These are phyloP conservation scores for Aureobasidium sp. DNA, from an alignment of 2,329 filamentous ascomycete species.

Conservation along the genomic window DNA sequence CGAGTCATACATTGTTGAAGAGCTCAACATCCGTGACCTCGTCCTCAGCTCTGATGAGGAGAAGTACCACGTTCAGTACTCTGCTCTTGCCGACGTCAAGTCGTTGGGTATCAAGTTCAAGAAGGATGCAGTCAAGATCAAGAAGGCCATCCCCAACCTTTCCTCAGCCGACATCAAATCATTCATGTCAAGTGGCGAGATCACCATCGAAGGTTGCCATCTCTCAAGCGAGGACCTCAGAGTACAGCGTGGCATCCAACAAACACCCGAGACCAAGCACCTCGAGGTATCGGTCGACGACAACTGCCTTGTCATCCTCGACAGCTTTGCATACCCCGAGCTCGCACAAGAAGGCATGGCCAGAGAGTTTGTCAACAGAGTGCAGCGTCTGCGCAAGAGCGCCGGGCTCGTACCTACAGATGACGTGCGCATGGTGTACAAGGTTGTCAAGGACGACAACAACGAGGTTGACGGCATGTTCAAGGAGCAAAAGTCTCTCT, in stretches of 20 bases:
- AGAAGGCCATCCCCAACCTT: slow-evolving; percentile 75
- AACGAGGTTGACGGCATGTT: slow-evolving; percentile 28
- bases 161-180: slow-evolving; percentile 71
- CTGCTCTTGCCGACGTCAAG: slow-evolving; percentile 84
- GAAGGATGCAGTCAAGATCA: slow-evolving; percentile 85
- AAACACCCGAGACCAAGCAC: slow-evolving; percentile 60
- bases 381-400: slow-evolving; percentile 90
- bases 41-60: slow-evolving; percentile 78
- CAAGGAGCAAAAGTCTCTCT: slow-evolving; percentile 24
- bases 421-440: slow-evolving; percentile 92
- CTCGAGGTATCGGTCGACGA: slow-evolving; percentile 83
- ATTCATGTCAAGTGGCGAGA: slow-evolving; percentile 64
- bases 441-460: slow-evolving; percentile 50
- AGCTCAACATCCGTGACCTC: slow-evolving; percentile 82
- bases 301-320: slow-evolving; percentile 86
- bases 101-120: slow-evolving; percentile 93
- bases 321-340: slow-evolving; percentile 71
- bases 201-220: slow-evolving; percentile 76
- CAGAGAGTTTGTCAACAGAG: slow-evolving; percentile 84
- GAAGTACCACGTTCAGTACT: slow-evolving; percentile 87
- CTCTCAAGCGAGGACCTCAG: slow-evolving; percentile 75
- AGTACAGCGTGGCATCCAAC: slow-evolving; percentile 69
- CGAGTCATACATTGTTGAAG: slow-evolving; percentile 80
- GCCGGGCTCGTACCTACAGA: slow-evolving; percentile 84
- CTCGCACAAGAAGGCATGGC: slow-evolving; percentile 81